Conservation (phyloP, 176 grass and related monocot genomes). For the Tillandsia leiboldiana region DNA sequence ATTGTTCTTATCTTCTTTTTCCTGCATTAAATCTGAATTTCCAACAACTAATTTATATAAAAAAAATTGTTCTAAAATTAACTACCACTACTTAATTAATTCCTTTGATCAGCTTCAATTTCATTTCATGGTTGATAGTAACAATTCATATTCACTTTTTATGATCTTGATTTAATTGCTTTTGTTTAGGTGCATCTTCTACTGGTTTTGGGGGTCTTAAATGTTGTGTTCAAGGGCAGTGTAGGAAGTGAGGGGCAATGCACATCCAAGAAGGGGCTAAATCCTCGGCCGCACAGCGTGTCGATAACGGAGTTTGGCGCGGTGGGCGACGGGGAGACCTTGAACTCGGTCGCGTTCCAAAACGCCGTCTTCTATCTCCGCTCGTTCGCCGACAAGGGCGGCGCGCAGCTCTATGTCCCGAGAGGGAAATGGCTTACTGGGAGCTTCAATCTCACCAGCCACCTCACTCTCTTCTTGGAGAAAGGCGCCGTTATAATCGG, state of each 20-base stretch:
- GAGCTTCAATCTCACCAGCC: conserved; percentile 92
- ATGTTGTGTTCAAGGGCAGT: background rate
- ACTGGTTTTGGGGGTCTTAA: conserved; percentile 23
- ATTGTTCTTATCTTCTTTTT: too few species aligned
- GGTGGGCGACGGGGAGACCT: conserved; percentile 63
- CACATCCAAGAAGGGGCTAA: conserved; percentile 21
- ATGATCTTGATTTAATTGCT: conserved; percentile 5
- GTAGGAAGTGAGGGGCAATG: conserved; percentile 23
- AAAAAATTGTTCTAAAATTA: too few species aligned
- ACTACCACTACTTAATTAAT: too few species aligned
- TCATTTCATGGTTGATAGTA: background rate
- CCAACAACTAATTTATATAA: too few species aligned
- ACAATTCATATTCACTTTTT: conserved; percentile 10
- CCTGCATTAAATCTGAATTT: too few species aligned
- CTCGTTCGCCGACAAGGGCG: conserved; percentile 88
- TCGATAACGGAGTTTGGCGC: conserved; percentile 92
- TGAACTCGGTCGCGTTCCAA: conserved; percentile 82
- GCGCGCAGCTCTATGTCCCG: conserved; percentile 84
- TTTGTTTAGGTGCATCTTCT: conserved; percentile 42
- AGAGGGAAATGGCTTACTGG: conserved; percentile 84
- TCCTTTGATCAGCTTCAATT: too few species aligned
- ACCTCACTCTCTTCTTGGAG: conserved; percentile 84
- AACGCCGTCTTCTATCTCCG: conserved; percentile 84
- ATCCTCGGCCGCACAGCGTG: conserved; percentile 64
- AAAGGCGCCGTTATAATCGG: conserved; percentile 58